Evolutionary conservation across 2,329 filamentous ascomycete genomes (phyloP), one percentile per base, ranked within the genome.

Genomic region (Gremmenia infestans): DNA sequence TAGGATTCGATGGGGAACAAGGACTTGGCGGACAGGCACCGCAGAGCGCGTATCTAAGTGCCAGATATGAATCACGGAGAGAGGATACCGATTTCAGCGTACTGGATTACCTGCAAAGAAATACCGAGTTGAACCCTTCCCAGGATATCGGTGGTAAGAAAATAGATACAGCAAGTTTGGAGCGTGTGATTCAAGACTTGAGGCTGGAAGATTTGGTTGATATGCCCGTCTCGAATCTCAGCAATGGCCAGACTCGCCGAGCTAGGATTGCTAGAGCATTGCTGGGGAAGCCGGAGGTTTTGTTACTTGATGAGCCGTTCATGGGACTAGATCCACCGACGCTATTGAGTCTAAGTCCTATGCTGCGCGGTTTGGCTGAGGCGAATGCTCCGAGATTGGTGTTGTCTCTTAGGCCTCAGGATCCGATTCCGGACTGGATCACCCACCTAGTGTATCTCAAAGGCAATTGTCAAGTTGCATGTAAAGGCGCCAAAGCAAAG

Each of bases 301-400:
- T 99, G 58, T 77, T 97, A 52, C 77, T 96, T 2, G 94, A 99
- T 72, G 93, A 96, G 65, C 93, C 94, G 1, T 97, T 97, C 68
- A 96, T 97, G 89, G 93, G 94, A 0, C 77, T 99, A 15, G 94
- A 97, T 71, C 94, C 93, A 14, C 86, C 86, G 5, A 95, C 91
- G 0, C 81, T 89, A 12, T 78, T 81, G 12, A 81, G 81, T 1
- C 74, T 97, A 63, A 93, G 88, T 42, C 78, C 80, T 0, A 76
- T 97, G 48, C 75, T 97, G 22, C 75, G 83, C 60, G 78, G 78
- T 0, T 73, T 97, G 54, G 88, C 91, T 0, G 78, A 81, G 56
- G 80, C 78, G 49, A 81, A 81, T 14, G 78, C 77, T 6, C 92
- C 91, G 0, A 80, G 90, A 35, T 75, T 97, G 23, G 76, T 97